Evolutionary conservation across 2,329 filamentous ascomycete species (phyloP).

Genomic region (Aspergillus nomiae): DNA sequence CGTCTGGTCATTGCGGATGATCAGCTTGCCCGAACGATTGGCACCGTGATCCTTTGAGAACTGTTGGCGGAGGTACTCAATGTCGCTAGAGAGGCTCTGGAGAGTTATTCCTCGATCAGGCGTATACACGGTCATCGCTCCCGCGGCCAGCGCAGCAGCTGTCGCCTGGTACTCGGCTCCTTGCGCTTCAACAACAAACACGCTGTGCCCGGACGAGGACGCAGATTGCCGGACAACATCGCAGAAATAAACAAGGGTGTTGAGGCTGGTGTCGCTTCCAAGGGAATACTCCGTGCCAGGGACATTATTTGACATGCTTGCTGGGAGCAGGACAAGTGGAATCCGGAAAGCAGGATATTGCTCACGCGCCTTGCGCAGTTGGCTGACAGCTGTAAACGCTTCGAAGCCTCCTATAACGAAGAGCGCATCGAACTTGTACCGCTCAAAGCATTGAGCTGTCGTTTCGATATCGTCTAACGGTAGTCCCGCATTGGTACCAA

Average conservation of each 20-base stretch:
- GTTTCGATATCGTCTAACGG: conserved; percentile 83
- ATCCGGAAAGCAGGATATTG: conserved; percentile 86
- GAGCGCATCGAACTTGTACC: conserved; percentile 86
- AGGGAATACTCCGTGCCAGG: conserved; percentile 96
- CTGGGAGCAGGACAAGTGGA: conserved; percentile 85
- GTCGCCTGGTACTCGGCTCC: conserved; percentile 67
- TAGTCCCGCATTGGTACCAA: conserved; percentile 93
- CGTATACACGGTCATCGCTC: conserved; percentile 92
- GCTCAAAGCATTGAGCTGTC: conserved; percentile 79
- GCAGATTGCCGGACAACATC: conserved; percentile 98
- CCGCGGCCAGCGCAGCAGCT: conserved; percentile 73
- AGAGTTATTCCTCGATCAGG: conserved; percentile 93
- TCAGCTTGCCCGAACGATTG: conserved; percentile 84
- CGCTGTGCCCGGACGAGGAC: conserved; percentile 85
- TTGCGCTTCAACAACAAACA: conserved; percentile 98
- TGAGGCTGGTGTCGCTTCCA: conserved; percentile 93
- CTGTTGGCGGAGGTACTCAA: conserved; percentile 80
- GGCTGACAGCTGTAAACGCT: conserved; percentile 87
- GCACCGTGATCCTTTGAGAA: conserved; percentile 84
- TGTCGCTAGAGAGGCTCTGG: conserved; percentile 86
- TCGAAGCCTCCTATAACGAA: conserved; percentile 96
- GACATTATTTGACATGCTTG: conserved; percentile 99
- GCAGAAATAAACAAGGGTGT: conserved; percentile 91
- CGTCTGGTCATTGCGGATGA: conserved; percentile 91
- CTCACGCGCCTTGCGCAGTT: conserved; percentile 78